Base-by-base conservation (phyloP, 1,139 yeast genomes). In the Yamadazyma kanchanaburiensis region DNA sequence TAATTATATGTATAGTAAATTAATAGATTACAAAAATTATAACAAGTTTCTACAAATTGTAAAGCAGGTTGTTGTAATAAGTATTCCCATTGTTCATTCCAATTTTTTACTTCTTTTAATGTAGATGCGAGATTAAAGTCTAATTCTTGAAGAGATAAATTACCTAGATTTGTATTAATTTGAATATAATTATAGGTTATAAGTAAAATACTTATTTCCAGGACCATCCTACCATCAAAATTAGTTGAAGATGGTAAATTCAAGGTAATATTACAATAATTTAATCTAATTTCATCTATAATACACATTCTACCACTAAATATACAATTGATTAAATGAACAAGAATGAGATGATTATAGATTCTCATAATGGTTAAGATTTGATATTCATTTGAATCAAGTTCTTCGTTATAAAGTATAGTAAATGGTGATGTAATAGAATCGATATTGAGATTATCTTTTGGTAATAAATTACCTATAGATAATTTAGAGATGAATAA, bases 161-260 rank as follows among this genome's bases (percentile, higher is more conserved):
- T 30, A n/a, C 37, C 46, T 2, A 41, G 29, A 30, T 60, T 59
- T 22, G 61, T 41, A 33, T 49, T 58, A 3, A 51, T 45, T 45
- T 80, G 84, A 19, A 80, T 59, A 47, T 69, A 82, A 36, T 73
- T 74, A 52, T 83, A 83, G 1, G 84, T 65, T 12, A 80, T 67
- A 21, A 77, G 55, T 34, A 81, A 74, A 8, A 83, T 65, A 12
- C 80, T 74, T 31, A 83, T 79, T 53, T 85, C 95, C 32, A 89
- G 82, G 11, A 84, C 82, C 79, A 85, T 83, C 38, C 94, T 59
- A 10, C 88, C 89, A 49, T 85, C 95, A 49, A 85, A 85, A 46
- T 82, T 82, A 3, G 91, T 82, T 0, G 91, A 78, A 26, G 75
- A 66, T 2, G 80, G 68, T 22, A 81, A 59, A 23, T 80, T 77